A percentile compares a stretch with the other conserved stretches of the same genome.
Evolutionary conservation across 2,329 filamentous ascomycete genomes (phyloP).

Genomic region (Microcyclosporella mali): DNA sequence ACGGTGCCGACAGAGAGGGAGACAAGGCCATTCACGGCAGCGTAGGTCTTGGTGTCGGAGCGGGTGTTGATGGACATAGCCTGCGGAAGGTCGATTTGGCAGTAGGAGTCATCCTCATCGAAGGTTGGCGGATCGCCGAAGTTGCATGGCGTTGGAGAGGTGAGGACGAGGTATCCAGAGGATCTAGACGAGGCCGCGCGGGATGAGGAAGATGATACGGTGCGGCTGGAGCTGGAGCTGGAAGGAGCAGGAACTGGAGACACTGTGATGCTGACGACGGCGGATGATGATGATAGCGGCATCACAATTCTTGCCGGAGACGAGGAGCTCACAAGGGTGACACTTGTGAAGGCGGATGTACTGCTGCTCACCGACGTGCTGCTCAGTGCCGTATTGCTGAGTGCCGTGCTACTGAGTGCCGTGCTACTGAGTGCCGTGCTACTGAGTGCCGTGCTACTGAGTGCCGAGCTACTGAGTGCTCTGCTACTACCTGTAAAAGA

Average conservation of each 20-base stretch:
- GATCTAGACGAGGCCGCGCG: slow-evolving; percentile 3
- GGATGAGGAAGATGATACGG: slow-evolving; percentile 1
- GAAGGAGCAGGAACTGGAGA: too few species aligned
- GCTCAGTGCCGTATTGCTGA: too few species aligned
- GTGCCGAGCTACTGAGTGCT: too few species aligned
- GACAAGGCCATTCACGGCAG: slow-evolving; percentile 29
- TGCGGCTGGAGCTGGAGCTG: slow-evolving; percentile 2
- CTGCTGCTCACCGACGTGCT: too few species aligned
- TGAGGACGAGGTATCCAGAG: slow-evolving; percentile 22
- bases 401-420: too few species aligned
- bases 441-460: too few species aligned
- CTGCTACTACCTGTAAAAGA: neutral
- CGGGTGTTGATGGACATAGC: slow-evolving; percentile 22
- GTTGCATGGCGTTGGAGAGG: slow-evolving; percentile 26
- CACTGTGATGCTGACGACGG: slow-evolving; percentile 1
- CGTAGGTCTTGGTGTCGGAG: slow-evolving; percentile 18
- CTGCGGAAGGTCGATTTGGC: slow-evolving; percentile 28
- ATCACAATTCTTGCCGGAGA: neutral
- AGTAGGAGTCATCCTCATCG: slow-evolving; percentile 31
- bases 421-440: too few species aligned
- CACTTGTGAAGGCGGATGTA: too few species aligned
- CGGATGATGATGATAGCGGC: neutral
- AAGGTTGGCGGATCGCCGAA: slow-evolving; percentile 26
- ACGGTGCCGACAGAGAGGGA: slow-evolving; percentile 23
- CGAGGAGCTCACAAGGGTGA: too few species aligned